A percentile compares a stretch with the other conserved stretches of the same genome.
Evolutionary conservation across 495 filamentous ascomycete species (phyloP).

Genomic region (Penicillium bovifimosum): DNA sequence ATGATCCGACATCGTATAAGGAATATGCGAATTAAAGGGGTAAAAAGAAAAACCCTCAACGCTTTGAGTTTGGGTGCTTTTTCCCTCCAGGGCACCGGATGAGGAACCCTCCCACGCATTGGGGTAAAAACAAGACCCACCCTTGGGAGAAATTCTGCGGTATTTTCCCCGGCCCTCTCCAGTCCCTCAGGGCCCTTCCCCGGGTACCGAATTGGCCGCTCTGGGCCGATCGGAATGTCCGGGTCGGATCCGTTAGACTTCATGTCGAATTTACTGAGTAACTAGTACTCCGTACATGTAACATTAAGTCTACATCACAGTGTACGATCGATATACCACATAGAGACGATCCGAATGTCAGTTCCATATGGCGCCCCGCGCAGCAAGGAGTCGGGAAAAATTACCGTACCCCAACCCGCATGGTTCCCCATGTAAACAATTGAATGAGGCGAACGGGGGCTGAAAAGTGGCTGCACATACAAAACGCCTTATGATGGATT

Average conservation of each 20-base stretch:
- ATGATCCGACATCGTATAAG: too few relatives aligned
- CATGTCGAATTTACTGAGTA: too few relatives aligned
- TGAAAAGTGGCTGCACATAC: background rate
- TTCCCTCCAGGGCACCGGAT: background rate
- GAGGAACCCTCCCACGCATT: background rate
- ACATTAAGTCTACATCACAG: slow-evolving; percentile 10
- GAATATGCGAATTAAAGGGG: too few relatives aligned
- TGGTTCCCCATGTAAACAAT: slow-evolving; percentile 15
- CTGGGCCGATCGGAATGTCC: slow-evolving; percentile 13
- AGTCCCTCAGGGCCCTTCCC: background rate
- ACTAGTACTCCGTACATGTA: too few relatives aligned
- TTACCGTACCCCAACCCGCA: slow-evolving; percentile 8
- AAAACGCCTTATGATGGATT: background rate
- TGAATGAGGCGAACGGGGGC: too few relatives aligned
- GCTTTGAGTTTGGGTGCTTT: too few relatives aligned
- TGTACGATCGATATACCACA: background rate
- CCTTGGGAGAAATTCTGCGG: slow-evolving; percentile 1
- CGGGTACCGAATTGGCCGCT: background rate
- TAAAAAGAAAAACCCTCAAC: too few relatives aligned
- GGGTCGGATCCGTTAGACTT: slow-evolving; percentile 7
- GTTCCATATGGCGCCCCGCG: slow-evolving; percentile 15
- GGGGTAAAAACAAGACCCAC: slow-evolving; percentile 4
- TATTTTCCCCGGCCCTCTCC: background rate
- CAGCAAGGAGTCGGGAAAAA: slow-evolving; percentile 15
- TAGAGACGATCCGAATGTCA: slow-evolving; percentile 2